phyloP scores from a whole-genome alignment of 2,329 filamentous ascomycete species.

The Colletotrichum karsti region DNA sequence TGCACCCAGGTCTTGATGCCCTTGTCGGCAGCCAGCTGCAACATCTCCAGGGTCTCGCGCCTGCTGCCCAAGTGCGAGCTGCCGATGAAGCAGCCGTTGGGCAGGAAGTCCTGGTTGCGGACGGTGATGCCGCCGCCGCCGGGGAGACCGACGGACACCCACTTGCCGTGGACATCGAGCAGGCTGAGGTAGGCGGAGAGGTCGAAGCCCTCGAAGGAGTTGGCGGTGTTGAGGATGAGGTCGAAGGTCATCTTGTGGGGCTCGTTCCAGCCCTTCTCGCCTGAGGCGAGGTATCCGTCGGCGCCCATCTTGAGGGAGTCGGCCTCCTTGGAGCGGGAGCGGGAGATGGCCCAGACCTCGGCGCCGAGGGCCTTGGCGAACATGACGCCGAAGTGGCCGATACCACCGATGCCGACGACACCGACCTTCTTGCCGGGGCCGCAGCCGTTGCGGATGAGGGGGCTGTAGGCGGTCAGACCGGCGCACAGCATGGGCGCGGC shows the following conservation, averaged over 20 bases:
- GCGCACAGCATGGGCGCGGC: slow-evolving; percentile 88
- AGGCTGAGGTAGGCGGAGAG: slow-evolving; percentile 77
- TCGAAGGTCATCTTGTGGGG: slow-evolving; percentile 73
- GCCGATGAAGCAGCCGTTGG: slow-evolving; percentile 78
- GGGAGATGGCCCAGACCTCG: slow-evolving; percentile 69
- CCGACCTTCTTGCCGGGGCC: slow-evolving; percentile 83
- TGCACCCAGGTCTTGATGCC: slow-evolving; percentile 76
- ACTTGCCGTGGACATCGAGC: slow-evolving; percentile 83
- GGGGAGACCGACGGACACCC: slow-evolving; percentile 82
- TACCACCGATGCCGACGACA: slow-evolving; percentile 76
- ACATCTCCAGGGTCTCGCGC: slow-evolving; percentile 76
- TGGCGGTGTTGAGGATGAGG: slow-evolving; percentile 80
- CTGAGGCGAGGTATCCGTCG: slow-evolving; percentile 66
- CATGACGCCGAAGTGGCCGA: slow-evolving; percentile 76
- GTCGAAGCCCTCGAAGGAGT: slow-evolving; percentile 73
- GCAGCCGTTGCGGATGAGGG: slow-evolving; percentile 77
- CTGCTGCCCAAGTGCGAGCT: slow-evolving; percentile 76
- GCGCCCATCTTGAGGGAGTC: slow-evolving; percentile 68
- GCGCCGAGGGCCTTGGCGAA: slow-evolving; percentile 75
- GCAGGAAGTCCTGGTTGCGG: slow-evolving; percentile 77
- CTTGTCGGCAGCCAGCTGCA: slow-evolving; percentile 76
- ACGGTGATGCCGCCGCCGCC: slow-evolving; percentile 78
- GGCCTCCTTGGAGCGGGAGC: slow-evolving; percentile 66
- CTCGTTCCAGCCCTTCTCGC: slow-evolving; percentile 65
- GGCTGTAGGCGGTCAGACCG: slow-evolving; percentile 82